Conservation (phyloP, 768 basidiomycete species). For the Crepidotus variabilis region DNA sequence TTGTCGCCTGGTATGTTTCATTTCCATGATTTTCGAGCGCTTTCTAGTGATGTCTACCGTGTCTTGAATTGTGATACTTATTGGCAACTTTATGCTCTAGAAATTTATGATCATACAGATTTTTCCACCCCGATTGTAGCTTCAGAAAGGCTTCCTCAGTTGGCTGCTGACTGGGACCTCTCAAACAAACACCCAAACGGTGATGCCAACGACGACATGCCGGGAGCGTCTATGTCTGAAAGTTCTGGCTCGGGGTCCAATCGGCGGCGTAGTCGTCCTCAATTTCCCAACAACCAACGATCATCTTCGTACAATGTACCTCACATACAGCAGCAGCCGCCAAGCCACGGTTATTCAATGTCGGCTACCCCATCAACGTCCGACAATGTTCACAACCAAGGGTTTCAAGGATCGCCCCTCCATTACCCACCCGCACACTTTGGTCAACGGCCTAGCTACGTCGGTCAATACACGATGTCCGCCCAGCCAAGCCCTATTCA, state of each 20-base stretch:
- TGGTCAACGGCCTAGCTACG: constrained; percentile 30
- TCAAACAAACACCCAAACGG: constrained; percentile 17
- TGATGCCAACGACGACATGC: constrained; percentile 24
- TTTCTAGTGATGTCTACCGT: constrained; percentile 21
- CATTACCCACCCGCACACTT: constrained; percentile 28
- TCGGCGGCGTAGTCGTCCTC: constrained; percentile 23
- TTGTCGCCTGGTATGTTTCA: constrained; percentile 17
- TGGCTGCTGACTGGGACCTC: constrained; percentile 10
- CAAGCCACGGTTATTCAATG: neutral
- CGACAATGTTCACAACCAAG: constrained; percentile 17
- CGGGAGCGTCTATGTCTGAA: constrained; percentile 23
- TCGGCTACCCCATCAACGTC: constrained; percentile 9
- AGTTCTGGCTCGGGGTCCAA: constrained; percentile 16
- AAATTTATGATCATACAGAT: constrained; percentile 22
- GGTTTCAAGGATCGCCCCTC: constrained; percentile 19
- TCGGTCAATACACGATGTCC: constrained; percentile 46
- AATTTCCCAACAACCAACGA: constrained; percentile 12
- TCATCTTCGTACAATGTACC: constrained; percentile 12
- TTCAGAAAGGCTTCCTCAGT: constrained; percentile 9
- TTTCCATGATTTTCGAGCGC: neutral
- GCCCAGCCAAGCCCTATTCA: constrained; percentile 31
- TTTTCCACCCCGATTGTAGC: constrained; percentile 12
- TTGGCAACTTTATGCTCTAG: constrained; percentile 14
- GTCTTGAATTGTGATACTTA: constrained; percentile 8
- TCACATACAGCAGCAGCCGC: constrained; percentile 9